These are phyloP conservation scores for Aspergillus bertholletiae DNA, from an alignment of 495 filamentous ascomycete genomes.

Conservation along the genomic window DNA sequence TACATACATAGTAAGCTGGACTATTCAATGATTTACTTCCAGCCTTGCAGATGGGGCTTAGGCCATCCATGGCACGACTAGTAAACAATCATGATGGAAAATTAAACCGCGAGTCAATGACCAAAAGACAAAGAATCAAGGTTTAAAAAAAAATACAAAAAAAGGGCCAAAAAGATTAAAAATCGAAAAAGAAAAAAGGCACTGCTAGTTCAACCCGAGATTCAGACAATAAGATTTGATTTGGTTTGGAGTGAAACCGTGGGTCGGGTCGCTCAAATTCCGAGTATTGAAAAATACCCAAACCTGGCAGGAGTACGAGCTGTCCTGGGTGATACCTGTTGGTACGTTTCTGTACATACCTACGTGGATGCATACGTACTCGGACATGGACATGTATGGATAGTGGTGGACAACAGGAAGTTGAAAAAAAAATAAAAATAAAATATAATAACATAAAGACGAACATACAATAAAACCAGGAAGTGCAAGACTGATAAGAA, in stretches of 20 bases:
- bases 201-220: neutral
- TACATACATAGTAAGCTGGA: neutral
- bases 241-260: neutral
- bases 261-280: neutral
- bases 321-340: neutral
- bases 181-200: neutral
- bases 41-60: neutral
- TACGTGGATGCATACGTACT: neutral
- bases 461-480: neutral
- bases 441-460: neutral
- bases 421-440: neutral
- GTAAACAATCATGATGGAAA: neutral
- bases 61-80: neutral
- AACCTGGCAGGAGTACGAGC: neutral
- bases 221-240: neutral
- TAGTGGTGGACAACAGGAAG: neutral
- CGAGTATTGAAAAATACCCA: neutral
- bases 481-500: neutral
- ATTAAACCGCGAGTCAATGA: neutral
- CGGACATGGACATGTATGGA: neutral
- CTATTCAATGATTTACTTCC: neutral
- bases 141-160: neutral
- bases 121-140: neutral
- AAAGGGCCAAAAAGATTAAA: neutral
- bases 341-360: neutral